Evolutionary conservation across 2,329 filamentous ascomycete species (phyloP).

Genomic region (Epichloe hybrida): DNA sequence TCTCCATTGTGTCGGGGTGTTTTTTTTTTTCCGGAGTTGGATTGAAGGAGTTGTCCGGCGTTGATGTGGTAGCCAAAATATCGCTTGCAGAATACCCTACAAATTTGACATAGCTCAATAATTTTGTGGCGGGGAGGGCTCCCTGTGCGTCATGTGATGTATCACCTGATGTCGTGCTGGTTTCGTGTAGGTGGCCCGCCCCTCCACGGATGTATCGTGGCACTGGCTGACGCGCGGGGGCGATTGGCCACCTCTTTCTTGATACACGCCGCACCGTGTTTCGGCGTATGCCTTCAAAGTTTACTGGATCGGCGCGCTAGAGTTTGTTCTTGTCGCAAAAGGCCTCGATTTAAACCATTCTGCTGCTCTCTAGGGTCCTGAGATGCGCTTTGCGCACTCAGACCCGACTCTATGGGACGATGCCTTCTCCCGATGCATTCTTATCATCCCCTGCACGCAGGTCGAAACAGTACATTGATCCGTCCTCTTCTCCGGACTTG

Average conservation of each 20-base stretch:
- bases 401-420: slow-evolving; percentile 13
- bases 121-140: slow-evolving; percentile 25
- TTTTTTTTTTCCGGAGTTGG: slow-evolving; percentile 13
- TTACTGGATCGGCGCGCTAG: background rate
- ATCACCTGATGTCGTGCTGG: slow-evolving; percentile 23
- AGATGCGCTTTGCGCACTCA: slow-evolving; percentile 36
- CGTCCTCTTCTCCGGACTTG: slow-evolving; percentile 41
- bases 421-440: slow-evolving; percentile 22
- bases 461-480: slow-evolving; percentile 17
- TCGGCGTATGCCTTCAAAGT: background rate
- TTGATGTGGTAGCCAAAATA: slow-evolving; percentile 17
- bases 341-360: slow-evolving; percentile 8
- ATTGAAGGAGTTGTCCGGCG: slow-evolving; percentile 13
- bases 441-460: slow-evolving; percentile 18
- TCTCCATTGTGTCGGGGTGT: slow-evolving; percentile 72
- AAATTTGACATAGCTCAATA: slow-evolving; percentile 21
- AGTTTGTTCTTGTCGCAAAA: background rate
- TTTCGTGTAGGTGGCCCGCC: slow-evolving; percentile 10
- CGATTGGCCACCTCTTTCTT: background rate
- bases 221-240: background rate
- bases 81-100: slow-evolving; percentile 15
- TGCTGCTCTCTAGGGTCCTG: slow-evolving; percentile 17
- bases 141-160: slow-evolving; percentile 20
- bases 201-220: background rate
- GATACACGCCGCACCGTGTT: background rate